Conservation (phyloP, 2,329 filamentous ascomycete species). For the Colletotrichum salicis region DNA sequence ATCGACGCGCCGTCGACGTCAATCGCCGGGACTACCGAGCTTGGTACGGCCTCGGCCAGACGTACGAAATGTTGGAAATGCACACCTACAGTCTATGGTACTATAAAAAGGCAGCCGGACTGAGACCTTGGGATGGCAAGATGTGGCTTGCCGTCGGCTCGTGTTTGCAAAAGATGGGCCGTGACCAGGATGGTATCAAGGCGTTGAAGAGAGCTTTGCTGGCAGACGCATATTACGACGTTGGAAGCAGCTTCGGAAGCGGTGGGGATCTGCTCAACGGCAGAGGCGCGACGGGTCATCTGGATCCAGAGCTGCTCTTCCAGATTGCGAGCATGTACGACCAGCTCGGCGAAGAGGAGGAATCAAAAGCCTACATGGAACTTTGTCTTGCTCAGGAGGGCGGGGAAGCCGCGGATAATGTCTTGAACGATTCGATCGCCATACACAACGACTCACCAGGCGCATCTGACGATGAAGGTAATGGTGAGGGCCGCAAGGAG, state of each 20-base stretch:
- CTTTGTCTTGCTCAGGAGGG: constrained; percentile 93
- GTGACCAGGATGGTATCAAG: constrained; percentile 90
- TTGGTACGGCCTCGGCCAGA: constrained; percentile 97
- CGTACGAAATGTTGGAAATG: constrained; percentile 98
- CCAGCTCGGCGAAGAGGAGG: constrained; percentile 77
- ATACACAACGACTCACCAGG: constrained; percentile 66
- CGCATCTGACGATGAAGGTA: constrained; percentile 47
- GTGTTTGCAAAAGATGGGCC: constrained; percentile 89
- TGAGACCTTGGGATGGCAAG: constrained; percentile 96
- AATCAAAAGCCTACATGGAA: constrained; percentile 95
- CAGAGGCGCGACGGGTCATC: constrained; percentile 64
- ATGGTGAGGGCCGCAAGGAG: constrained; percentile 41
- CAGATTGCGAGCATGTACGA: constrained; percentile 94
- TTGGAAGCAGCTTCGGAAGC: constrained; percentile 65
- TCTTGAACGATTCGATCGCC: constrained; percentile 60
- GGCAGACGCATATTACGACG: constrained; percentile 86
- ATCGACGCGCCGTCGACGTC: constrained; percentile 92
- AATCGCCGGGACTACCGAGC: constrained; percentile 96
- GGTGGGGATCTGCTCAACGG: constrained; percentile 58
- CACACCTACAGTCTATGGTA: constrained; percentile 97
- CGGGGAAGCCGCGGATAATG: constrained; percentile 55
- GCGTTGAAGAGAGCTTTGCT: constrained; percentile 92
- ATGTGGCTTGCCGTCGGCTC: constrained; percentile 98
- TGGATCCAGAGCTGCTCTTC: constrained; percentile 90
- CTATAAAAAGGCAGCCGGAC: constrained; percentile 91